Conservation (phyloP, 1,284 basidiomycete genomes). For the Trichosporon ovoides region DNA sequence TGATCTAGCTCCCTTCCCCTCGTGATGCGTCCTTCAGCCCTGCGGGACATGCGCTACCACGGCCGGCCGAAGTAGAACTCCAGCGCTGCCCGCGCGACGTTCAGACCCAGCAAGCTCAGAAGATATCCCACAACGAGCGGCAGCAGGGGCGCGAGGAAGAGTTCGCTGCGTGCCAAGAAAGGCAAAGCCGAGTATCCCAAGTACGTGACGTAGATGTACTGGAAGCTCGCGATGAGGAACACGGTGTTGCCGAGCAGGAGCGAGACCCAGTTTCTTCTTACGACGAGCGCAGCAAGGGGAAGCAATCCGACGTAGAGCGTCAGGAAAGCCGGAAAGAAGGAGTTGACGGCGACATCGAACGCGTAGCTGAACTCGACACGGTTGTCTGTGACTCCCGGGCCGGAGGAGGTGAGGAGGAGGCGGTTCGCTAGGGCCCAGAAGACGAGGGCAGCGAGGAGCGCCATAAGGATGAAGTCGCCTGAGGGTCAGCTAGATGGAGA, state of each 20-base stretch:
- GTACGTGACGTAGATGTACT: constrained; percentile 86
- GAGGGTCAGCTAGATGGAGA: constrained; percentile 5
- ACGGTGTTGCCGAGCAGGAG: constrained; percentile 84
- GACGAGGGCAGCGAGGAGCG: constrained; percentile 65
- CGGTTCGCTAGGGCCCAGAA: constrained; percentile 75
- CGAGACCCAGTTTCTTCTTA: constrained; percentile 82
- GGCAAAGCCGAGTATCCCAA: constrained; percentile 79
- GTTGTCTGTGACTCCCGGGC: constrained; percentile 62
- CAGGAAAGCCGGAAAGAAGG: constrained; percentile 87
- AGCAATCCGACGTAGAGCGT: constrained; percentile 80
- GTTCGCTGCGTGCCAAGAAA: constrained; percentile 77
- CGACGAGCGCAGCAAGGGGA: constrained; percentile 72
- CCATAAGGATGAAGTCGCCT: constrained; percentile 70
- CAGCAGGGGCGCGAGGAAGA: constrained; percentile 76
- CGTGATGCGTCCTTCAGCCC: too few species aligned
- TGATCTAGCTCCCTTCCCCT: too few species aligned
- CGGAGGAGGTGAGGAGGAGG: constrained; percentile 62
- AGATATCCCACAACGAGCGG: constrained; percentile 78
- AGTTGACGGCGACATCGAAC: constrained; percentile 90
- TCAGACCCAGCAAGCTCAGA: constrained; percentile 81
- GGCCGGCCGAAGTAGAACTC: constrained; percentile 64
- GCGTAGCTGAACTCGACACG: constrained; percentile 84
- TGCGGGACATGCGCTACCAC: constrained; percentile 19
- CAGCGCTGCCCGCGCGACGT: constrained; percentile 72
- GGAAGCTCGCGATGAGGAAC: constrained; percentile 76